Evolutionary conservation across 73 alveolate genomes (phyloP).

Genomic region (Symbiodinium pilosum): DNA sequence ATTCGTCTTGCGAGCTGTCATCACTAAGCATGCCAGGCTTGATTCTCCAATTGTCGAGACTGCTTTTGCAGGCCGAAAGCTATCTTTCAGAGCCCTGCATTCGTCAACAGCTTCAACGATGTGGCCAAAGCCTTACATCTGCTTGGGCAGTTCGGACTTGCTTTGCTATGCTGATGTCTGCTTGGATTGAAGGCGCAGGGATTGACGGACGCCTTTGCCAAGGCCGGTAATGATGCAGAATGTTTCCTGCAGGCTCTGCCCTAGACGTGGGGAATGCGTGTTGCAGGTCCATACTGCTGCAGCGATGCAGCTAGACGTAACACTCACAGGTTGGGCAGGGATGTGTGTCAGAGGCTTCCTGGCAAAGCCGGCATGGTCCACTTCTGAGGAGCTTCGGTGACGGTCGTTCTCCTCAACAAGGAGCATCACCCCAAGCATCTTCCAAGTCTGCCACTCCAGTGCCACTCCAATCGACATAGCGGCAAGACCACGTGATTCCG

Average conservation of each 20-base stretch:
- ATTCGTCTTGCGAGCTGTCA: too few species aligned
- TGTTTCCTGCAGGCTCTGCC: neutral
- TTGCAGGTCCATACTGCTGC: conserved; percentile 16
- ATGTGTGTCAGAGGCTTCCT: too few species aligned
- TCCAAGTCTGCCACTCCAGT: too few species aligned
- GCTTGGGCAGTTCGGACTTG: neutral
- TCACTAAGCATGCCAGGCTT: neutral
- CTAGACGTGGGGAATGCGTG: neutral
- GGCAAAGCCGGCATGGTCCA: too few species aligned
- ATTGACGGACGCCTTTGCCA: conserved; percentile 51
- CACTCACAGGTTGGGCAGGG: conserved; percentile 88
- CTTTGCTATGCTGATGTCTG: neutral
- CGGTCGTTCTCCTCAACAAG: neutral
- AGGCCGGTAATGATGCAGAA: neutral
- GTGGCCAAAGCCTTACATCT: neutral
- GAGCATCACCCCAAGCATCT: neutral
- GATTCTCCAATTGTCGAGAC: too few species aligned
- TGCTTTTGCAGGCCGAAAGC: conserved; percentile 36
- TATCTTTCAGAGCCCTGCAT: conserved; percentile 21
- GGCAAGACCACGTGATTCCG: too few species aligned
- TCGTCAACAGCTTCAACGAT: conserved; percentile 11
- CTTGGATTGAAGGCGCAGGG: conserved; percentile 10
- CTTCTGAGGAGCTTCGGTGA: conserved; percentile 43
- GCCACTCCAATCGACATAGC: too few species aligned
- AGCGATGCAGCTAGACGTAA: conserved; percentile 33